A percentile compares a stretch with the other conserved stretches of the same genome.
Conservation (phyloP, 169 alveolate species). For the Hepatocystis sp. region DNA sequence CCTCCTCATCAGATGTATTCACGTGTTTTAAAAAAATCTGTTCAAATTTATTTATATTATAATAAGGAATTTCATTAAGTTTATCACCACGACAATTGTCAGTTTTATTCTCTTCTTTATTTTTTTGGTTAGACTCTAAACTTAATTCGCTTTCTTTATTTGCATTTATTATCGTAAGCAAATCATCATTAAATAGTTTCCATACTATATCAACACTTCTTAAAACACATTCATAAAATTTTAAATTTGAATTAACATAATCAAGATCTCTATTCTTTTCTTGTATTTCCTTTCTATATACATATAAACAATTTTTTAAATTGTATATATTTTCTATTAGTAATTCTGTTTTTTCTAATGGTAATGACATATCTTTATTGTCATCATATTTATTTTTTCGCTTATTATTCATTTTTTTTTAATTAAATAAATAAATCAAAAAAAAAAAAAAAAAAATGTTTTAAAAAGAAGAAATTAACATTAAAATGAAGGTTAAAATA, state of each 20-base stretch:
- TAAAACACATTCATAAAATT: conserved; percentile 26
- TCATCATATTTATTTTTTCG: conserved; percentile 45
- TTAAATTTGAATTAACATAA: conserved; percentile 9
- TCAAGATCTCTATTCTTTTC: conserved; percentile 40
- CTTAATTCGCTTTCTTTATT: background rate
- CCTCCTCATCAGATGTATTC: too few species aligned
- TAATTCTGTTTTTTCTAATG: conserved; percentile 56
- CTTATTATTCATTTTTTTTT: conserved; percentile 45
- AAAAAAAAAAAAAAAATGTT: too few species aligned
- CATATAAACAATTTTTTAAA: conserved; percentile 27
- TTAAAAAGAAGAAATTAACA: too few species aligned
- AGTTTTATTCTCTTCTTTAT: too few species aligned
- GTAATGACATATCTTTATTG: conserved; percentile 33
- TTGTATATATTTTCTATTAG: conserved; percentile 43
- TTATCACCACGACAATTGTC: too few species aligned
- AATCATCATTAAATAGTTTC: conserved; percentile 44
- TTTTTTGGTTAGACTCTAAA: too few species aligned
- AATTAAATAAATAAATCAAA: too few species aligned
- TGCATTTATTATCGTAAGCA: conserved; percentile 4
- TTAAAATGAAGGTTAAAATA: too few species aligned
- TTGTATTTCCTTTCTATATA: conserved; percentile 52
- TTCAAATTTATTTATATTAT: too few species aligned
- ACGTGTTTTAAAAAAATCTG: too few species aligned
- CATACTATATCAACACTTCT: conserved; percentile 49
- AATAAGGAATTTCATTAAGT: too few species aligned